Evolutionary conservation across 768 basidiomycete species (phyloP), one percentile per base, ranked within the genome.

Genomic region (Russula sp.): DNA sequence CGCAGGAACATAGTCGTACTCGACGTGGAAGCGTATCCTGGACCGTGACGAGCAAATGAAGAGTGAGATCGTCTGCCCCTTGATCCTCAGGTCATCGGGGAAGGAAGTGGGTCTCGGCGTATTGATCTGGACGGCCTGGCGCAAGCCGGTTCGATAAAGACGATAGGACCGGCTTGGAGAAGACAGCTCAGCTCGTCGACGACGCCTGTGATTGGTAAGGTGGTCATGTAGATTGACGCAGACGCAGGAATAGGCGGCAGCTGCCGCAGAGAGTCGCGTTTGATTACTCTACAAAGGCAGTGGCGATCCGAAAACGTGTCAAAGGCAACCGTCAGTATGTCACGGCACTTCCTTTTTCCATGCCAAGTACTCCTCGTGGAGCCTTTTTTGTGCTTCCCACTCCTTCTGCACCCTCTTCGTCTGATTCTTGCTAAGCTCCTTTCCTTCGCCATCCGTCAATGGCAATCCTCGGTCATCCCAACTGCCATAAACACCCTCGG

Each of bases 1-100:
- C 75, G 73, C 50, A 71, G 77, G 67, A 83, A 88, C 0, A 59
- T 92, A 6, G 70, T 93, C n/a, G 92, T 97, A 1, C 76, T 79
- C 22, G 83, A 95, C 64, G 93, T 98, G 22, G 82, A 90, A 28
- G 75, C 73, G 11, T 94, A 94, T 72, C 92, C 92, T 97, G 66
- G 92, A 93, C 2, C 98, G 96, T 71, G 94, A 98, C 69, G 90
- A 86, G 24, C 85, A 88, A 59, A 96, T 95, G 2, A 87, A 88
- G 71, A 92, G 90, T 70, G 96, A 98, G 74, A 85, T 98, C 56
- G 94, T 97, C 26, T 78, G 89, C 56, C 95, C 95, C 8, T 79
- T 98, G 20, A 72, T 86, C 51, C 68, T 80, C 44, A 67, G 65
- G 38, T 58, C 62, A 26, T 71, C 74, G 57, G 74, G 74, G 44